Base-by-base conservation (phyloP, 2,329 filamentous ascomycete genomes). In the Aureobasidium sp. region DNA sequence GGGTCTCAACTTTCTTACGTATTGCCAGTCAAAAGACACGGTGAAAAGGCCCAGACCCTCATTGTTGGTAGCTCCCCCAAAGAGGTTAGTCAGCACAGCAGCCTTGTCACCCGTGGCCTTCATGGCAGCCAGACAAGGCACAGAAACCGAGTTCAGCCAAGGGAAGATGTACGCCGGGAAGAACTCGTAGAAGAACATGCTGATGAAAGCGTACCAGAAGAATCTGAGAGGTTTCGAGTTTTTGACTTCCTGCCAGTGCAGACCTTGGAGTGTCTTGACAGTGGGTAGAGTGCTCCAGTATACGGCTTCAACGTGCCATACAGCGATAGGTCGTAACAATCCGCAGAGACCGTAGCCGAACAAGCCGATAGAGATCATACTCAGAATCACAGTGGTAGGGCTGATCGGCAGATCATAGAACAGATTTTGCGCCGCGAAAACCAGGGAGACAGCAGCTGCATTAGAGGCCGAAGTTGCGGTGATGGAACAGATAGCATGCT, bases 301-400 rank as follows among this genome's bases (percentile, higher is more conserved):
- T 2, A 81, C 78, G 2, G 76, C 71, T 12, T 80, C 77, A 4
- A 76, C 73, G 48, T 79, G 77, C 70, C 75, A 80, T 10, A 81
- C 77, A 1, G 71, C 70, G 32, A 80, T 70, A 0, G 78, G 77
- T 0, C 78, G 75, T 60, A 80, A 63, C 2, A 80, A 40, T 6
- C 78, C 78, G 38, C 71, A 74, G 3, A 81, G 62, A 2, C 77
- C 78, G 35, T 79, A 81, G 1, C 78, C 78, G 50, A 79, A 80
- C 2, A 80, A 61, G 0, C 75, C 75, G 35, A 80, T 79, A 0
- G 77, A 80, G 48, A 80, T 74, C 12, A 71, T 72, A 21, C 65
- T 70, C 53, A 79, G 56, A 6, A 80, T 67, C 0, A 78, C 71
- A 0, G 78, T 79, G 1, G 66, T 61, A 0, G 74, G 61, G 24